phyloP scores from a whole-genome alignment of 2,329 filamentous ascomycete genomes.

The Microdochium nivale region DNA sequence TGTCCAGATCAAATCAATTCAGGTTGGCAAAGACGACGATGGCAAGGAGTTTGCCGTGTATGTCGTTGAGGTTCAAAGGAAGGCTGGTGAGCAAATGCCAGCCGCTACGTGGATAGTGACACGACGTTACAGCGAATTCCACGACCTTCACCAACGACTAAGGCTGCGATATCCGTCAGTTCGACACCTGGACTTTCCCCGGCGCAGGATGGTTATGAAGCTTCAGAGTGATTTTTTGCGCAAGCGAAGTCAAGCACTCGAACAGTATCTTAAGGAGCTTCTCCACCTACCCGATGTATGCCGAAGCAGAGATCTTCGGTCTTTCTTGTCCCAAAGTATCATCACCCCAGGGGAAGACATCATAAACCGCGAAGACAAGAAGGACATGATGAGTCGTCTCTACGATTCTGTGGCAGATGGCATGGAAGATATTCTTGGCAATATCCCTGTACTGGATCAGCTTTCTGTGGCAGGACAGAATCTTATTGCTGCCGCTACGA shows the following conservation, averaged over 20 bases:
- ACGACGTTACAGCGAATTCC: conserved; percentile 94
- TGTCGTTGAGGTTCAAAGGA: conserved; percentile 81
- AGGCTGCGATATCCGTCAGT: conserved; percentile 81
- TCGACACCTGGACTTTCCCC: conserved; percentile 82
- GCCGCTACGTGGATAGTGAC: conserved; percentile 91
- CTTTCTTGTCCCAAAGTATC: conserved; percentile 85
- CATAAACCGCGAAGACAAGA: conserved; percentile 56
- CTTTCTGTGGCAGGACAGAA: conserved; percentile 89
- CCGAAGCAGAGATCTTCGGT: conserved; percentile 81
- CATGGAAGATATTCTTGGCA: conserved; percentile 95
- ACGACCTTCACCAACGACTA: conserved; percentile 85
- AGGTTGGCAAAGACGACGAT: conserved; percentile 85
- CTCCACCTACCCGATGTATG: conserved; percentile 87
- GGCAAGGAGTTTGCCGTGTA: conserved; percentile 92
- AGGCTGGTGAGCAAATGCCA: conserved; percentile 91
- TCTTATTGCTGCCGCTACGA: conserved; percentile 68
- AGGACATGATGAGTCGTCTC: conserved; percentile 84
- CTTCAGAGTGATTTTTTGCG: conserved; percentile 92
- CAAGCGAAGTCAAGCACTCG: conserved; percentile 74
- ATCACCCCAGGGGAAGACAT: conserved; percentile 54
- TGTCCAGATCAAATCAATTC: conserved; percentile 83
- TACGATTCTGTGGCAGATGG: conserved; percentile 97
- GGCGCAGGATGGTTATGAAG: conserved; percentile 89
- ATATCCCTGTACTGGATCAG: conserved; percentile 91
- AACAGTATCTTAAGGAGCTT: conserved; percentile 76